phyloP scores from a whole-genome alignment of 129 eudicot species.

The Solidago caesia region DNA sequence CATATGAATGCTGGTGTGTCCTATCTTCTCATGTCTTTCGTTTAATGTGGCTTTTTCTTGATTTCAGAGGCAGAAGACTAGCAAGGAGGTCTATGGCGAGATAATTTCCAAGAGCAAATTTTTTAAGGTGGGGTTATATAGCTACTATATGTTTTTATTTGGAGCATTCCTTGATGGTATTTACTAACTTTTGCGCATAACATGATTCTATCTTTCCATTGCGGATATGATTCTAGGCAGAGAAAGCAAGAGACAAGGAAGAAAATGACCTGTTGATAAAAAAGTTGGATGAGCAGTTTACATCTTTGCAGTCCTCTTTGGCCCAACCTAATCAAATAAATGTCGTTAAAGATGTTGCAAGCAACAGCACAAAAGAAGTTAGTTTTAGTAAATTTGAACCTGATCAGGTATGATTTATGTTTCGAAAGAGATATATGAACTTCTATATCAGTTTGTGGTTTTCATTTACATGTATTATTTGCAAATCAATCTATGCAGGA shows the following conservation, averaged over 20 bases:
- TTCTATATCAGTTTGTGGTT: not conserved
- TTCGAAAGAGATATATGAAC: constrained; percentile 7
- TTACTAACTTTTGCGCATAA: constrained; percentile 19
- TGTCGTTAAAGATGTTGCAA: constrained; percentile 59
- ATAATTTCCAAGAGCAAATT: constrained; percentile 81
- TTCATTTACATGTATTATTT: constrained; percentile 17
- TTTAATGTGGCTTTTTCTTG: constrained; percentile 19
- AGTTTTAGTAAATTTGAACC: constrained; percentile 41
- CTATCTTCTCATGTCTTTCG: not conserved
- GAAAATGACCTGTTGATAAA: constrained; percentile 75
- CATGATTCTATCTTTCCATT: not conserved
- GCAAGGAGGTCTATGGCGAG: constrained; percentile 87
- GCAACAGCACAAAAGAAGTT: constrained; percentile 39
- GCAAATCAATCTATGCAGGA: constrained; percentile 46
- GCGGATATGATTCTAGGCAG: constrained; percentile 48
- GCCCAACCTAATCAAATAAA: constrained; percentile 66
- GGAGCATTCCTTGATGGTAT: not conserved
- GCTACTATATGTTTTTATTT: not conserved
- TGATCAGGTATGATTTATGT: constrained; percentile 48
- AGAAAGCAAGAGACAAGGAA: constrained; percentile 94
- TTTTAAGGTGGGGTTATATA: constrained; percentile 62
- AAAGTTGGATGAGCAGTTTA: constrained; percentile 77
- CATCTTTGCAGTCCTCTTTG: constrained; percentile 71
- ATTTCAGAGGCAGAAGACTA: constrained; percentile 78
- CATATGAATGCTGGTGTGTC: not conserved